A percentile compares a stretch with the other conserved stretches of the same genome.
Conservation (phyloP, 441 rosid species). For the Corymbia citriodora region DNA sequence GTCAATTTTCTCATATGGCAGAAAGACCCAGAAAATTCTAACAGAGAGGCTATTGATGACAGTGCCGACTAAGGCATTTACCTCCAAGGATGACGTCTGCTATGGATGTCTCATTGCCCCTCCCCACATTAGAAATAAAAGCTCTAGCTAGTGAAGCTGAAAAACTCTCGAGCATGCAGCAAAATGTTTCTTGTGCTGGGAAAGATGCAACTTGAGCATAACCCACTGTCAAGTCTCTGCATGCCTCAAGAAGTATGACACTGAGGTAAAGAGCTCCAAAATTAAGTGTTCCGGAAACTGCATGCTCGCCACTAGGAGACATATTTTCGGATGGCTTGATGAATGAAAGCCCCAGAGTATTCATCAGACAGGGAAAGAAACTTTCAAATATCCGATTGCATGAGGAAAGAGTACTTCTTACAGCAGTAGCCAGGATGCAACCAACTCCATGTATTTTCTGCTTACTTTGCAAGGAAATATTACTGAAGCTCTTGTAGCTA, state of each 20-base stretch:
- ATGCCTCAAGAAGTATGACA: constrained; percentile 64
- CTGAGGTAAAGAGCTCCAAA: constrained; percentile 69
- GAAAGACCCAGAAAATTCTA: not conserved
- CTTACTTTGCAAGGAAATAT: constrained; percentile 47
- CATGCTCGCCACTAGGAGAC: constrained; percentile 16
- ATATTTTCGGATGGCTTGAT: constrained; percentile 21
- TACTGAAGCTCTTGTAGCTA: constrained; percentile 33
- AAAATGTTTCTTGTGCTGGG: constrained; percentile 37
- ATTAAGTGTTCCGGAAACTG: constrained; percentile 28
- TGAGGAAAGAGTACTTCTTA: constrained; percentile 50
- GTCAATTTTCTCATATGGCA: not conserved
- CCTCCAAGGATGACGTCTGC: constrained; percentile 60
- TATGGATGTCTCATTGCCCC: constrained; percentile 20
- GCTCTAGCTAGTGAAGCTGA: constrained; percentile 39
- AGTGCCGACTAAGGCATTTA: constrained; percentile 22
- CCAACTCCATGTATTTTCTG: constrained; percentile 54
- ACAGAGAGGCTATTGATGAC: not conserved
- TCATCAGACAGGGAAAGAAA: constrained; percentile 55
- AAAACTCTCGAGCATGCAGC: constrained; percentile 37
- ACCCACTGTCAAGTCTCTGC: constrained; percentile 44
- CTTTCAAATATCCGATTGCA: constrained; percentile 55
- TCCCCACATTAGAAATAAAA: constrained; percentile 38
- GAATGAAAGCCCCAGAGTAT: constrained; percentile 38
- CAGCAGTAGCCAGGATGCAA: constrained; percentile 57
- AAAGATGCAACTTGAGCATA: constrained; percentile 18